Conservation (phyloP, 202 grass and related monocot genomes). For the Miscanthus sacchariflorus region DNA sequence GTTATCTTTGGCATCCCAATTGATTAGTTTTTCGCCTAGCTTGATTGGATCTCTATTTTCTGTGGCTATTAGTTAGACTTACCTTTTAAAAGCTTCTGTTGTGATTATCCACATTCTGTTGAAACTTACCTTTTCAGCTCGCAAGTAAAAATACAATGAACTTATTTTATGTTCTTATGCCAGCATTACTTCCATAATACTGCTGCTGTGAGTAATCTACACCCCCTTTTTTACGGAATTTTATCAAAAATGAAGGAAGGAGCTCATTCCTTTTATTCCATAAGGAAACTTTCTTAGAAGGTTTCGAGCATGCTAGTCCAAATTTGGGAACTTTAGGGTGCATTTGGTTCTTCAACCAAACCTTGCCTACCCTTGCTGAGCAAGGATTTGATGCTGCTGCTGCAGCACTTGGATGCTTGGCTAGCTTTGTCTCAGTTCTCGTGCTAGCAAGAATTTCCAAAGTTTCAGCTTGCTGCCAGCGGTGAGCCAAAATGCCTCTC, state of each 20-base stretch:
- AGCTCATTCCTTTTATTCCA: background rate
- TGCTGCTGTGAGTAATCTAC: background rate
- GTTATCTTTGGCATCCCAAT: background rate
- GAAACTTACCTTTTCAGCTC: background rate
- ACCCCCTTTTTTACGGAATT: background rate
- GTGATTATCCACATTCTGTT: slow-evolving; percentile 7
- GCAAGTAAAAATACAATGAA: background rate
- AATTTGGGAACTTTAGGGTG: background rate
- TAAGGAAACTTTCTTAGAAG: background rate
- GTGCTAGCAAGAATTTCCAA: background rate
- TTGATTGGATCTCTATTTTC: slow-evolving; percentile 9
- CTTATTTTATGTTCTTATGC: background rate
- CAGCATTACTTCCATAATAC: background rate
- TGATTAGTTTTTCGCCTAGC: background rate
- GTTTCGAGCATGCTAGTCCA: background rate
- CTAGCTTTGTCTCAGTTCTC: background rate
- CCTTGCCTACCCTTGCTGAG: background rate
- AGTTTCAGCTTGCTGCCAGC: background rate
- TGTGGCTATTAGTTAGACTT: slow-evolving; percentile 6
- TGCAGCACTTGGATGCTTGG: background rate
- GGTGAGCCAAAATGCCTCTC: background rate
- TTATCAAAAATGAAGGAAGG: background rate
- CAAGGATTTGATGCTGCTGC: background rate
- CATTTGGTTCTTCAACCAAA: background rate
- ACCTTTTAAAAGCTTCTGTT: background rate